Percentiles rank a stretch among this genome's conserved stretches.
These are phyloP conservation scores for Arabidopsis suecica DNA, from an alignment of 345 rosid species.

Conservation along the genomic window DNA sequence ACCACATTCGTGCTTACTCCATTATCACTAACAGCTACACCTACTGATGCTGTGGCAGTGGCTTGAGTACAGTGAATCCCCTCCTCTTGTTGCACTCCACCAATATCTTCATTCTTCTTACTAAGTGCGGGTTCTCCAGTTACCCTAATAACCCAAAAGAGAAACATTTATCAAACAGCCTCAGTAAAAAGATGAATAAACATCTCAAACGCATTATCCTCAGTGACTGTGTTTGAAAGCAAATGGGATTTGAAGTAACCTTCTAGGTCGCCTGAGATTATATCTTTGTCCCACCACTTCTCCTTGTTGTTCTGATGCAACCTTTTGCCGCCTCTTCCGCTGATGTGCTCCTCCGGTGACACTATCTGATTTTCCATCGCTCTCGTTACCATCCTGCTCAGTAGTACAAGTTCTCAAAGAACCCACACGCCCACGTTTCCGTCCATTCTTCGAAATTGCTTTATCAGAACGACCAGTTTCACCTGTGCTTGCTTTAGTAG, in stretches of 20 bases:
- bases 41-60: slow-evolving; percentile 51
- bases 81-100: slow-evolving; percentile 47
- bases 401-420: slow-evolving; percentile 59
- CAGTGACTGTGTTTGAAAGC: slow-evolving; percentile 21
- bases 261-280: slow-evolving; percentile 75
- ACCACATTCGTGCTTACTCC: slow-evolving; percentile 56
- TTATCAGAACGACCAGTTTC: slow-evolving; percentile 62
- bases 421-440: slow-evolving; percentile 66
- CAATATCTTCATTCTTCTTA: slow-evolving; percentile 47
- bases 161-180: slow-evolving; percentile 25
- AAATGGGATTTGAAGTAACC: slow-evolving; percentile 51
- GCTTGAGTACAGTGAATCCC: slow-evolving; percentile 48
- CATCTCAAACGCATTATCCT: slow-evolving; percentile 6
- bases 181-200: slow-evolving; percentile 9
- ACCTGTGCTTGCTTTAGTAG: slow-evolving; percentile 53
- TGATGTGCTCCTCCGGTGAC: slow-evolving; percentile 54
- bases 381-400: slow-evolving; percentile 67
- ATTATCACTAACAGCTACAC: slow-evolving; percentile 59
- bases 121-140: slow-evolving; percentile 5
- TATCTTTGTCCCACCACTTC: slow-evolving; percentile 58
- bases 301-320: slow-evolving; percentile 48
- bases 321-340: slow-evolving; percentile 72
- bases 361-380: slow-evolving; percentile 75
- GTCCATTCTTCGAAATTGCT: slow-evolving; percentile 55
- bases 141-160: slow-evolving; percentile 34